Percentiles rank a stretch among this genome's conserved stretches.
Evolutionary conservation across 306 rosid species (phyloP).

Genomic region (Castanea sativa): DNA sequence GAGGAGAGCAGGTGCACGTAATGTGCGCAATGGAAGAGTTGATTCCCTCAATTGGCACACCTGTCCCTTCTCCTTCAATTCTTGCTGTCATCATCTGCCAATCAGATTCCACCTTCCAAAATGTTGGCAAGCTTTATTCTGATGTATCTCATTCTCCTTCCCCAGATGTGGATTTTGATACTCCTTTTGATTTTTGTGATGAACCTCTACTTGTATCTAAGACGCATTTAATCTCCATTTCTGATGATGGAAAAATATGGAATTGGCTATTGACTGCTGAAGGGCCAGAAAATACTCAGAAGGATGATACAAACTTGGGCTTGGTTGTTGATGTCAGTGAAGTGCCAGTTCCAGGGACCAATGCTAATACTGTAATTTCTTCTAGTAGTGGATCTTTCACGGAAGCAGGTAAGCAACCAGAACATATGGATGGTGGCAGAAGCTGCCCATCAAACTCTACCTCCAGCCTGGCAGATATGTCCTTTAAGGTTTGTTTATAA

Average conservation of each 20-base stretch:
- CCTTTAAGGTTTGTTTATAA: conserved; percentile 56
- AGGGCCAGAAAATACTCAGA: conserved; percentile 52
- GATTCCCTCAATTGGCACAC: conserved; percentile 89
- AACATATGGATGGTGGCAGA: conserved; percentile 32
- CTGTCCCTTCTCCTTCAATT: conserved; percentile 84
- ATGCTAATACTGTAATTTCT: conserved; percentile 33
- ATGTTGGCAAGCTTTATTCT: conserved; percentile 56
- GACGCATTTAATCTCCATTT: conserved; percentile 77
- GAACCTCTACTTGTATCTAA: conserved; percentile 57
- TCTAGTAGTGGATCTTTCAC: conserved; percentile 36
- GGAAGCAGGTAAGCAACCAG: conserved; percentile 42
- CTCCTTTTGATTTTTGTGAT: conserved; percentile 79
- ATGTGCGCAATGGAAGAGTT: conserved; percentile 90
- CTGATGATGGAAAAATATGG: conserved; percentile 98
- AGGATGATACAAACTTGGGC: conserved; percentile 41
- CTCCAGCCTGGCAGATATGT: conserved; percentile 43
- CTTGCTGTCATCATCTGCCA: conserved; percentile 70
- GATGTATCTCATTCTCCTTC: conserved; percentile 66
- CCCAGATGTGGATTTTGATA: conserved; percentile 65
- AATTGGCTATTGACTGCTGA: conserved; percentile 88
- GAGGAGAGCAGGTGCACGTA: conserved; percentile 82
- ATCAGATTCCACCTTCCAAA: conserved; percentile 76
- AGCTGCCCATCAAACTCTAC: conserved; percentile 35
- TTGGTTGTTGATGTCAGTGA: conserved; percentile 33
- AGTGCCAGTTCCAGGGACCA: conserved; percentile 35